Percentiles rank a stretch among this genome's conserved stretches.
Evolutionary conservation across 2,329 filamentous ascomycete species (phyloP).

Genomic region (Alternaria sp.): DNA sequence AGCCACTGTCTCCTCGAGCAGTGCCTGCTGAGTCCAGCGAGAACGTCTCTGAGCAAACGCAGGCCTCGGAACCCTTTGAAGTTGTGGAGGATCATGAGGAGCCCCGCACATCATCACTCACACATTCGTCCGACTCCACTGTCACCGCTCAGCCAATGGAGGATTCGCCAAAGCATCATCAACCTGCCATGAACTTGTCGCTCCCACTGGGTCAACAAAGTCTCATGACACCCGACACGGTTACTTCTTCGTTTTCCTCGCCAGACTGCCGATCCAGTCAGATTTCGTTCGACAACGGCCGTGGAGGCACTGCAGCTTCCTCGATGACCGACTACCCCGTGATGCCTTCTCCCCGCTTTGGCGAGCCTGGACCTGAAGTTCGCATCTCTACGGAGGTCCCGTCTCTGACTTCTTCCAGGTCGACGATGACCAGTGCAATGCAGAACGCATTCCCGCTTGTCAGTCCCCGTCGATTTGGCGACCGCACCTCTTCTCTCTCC

Average conservation of each 20-base stretch:
- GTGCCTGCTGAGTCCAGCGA: constrained; percentile 14
- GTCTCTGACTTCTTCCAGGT: constrained; percentile 76
- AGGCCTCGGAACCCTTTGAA: constrained; percentile 47
- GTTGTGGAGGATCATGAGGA: constrained; percentile 57
- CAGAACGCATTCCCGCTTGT: constrained; percentile 58
- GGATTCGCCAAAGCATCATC: constrained; percentile 44
- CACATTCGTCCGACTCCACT: constrained; percentile 59
- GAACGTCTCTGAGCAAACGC: constrained; percentile 14
- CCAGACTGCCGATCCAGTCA: constrained; percentile 68
- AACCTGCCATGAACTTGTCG: constrained; percentile 47
- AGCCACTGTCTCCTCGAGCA: constrained; percentile 37
- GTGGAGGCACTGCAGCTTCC: constrained; percentile 77
- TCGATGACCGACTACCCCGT: constrained; percentile 74
- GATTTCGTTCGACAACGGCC: constrained; percentile 71
- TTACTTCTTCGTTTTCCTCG: constrained; percentile 66
- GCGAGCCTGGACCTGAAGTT: constrained; percentile 74
- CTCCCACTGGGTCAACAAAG: constrained; percentile 52
- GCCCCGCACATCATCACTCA: constrained; percentile 56
- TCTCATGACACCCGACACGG: constrained; percentile 70
- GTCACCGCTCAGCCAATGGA: constrained; percentile 45
- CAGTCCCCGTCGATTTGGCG: constrained; percentile 52
- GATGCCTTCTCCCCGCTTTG: constrained; percentile 73
- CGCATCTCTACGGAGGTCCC: constrained; percentile 78
- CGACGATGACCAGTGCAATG: constrained; percentile 74
- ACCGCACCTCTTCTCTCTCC: constrained; percentile 50